Conservation (phyloP, 2,329 filamentous ascomycete genomes). For the Ophiocordyceps camponoti-floridani region DNA sequence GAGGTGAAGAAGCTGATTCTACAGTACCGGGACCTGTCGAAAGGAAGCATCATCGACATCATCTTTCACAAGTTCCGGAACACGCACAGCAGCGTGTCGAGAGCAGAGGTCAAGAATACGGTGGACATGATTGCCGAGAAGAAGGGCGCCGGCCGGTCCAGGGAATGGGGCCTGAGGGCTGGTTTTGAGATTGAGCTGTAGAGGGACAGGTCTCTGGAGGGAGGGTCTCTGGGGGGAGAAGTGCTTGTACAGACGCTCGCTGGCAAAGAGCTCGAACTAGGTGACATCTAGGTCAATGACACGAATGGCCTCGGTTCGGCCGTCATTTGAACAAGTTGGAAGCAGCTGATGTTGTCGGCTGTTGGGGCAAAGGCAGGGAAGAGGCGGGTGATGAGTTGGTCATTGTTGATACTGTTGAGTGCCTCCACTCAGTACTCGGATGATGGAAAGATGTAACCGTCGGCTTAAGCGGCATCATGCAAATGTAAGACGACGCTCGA, state of each 20-base stretch:
- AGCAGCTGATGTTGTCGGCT: background rate
- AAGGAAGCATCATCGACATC: constrained; percentile 21
- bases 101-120: constrained; percentile 22
- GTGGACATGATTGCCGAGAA: constrained; percentile 21
- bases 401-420: too few species aligned
- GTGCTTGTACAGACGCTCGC: too few species aligned
- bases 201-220: constrained; percentile 1
- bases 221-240: too few species aligned
- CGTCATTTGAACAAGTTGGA: background rate
- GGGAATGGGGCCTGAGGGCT: constrained; percentile 21
- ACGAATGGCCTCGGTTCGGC: background rate
- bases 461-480: too few species aligned
- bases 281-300: too few species aligned
- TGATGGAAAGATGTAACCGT: too few species aligned
- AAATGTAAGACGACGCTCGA: too few species aligned
- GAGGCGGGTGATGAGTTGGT: background rate
- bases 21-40: constrained; percentile 20
- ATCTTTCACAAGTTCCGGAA: constrained; percentile 20
- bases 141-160: constrained; percentile 16
- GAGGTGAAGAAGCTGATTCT: constrained; percentile 23
- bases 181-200: constrained; percentile 16
- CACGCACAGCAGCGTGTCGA: constrained; percentile 10
- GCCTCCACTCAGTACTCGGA: too few species aligned
- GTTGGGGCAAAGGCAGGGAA: background rate
- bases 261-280: too few species aligned